Conservation (phyloP, 805 yeast species). For the Candida fluviatilis region DNA sequence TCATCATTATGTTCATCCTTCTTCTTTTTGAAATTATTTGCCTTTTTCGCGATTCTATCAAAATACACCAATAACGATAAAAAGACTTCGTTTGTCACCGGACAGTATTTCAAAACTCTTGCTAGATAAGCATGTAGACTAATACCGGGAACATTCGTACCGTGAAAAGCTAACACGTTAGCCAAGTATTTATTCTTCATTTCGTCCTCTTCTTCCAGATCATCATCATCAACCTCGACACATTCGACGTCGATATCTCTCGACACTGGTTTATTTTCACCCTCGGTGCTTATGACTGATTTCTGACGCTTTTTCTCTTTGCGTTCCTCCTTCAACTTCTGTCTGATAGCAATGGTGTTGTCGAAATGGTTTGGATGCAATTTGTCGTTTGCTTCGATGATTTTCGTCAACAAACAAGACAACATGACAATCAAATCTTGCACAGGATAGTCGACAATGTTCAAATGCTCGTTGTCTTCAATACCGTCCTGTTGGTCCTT, state of each 20-base stretch:
- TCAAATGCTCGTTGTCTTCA: slow-evolving; percentile 49
- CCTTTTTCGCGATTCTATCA: slow-evolving; percentile 86
- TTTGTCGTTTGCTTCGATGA: slow-evolving; percentile 85
- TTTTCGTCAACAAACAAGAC: slow-evolving; percentile 77
- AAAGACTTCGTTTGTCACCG: slow-evolving; percentile 97
- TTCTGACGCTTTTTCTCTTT: slow-evolving; percentile 23
- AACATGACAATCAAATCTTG: slow-evolving; percentile 80
- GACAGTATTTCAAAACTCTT: slow-evolving; percentile 92
- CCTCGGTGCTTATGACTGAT: slow-evolving; percentile 3
- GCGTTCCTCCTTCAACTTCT: slow-evolving; percentile 31
- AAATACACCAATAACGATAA: slow-evolving; percentile 85
- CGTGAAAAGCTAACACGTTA: slow-evolving; percentile 86
- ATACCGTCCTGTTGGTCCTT: slow-evolving; percentile 10
- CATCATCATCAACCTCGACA: slow-evolving; percentile 7
- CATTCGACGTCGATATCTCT: slow-evolving; percentile 6
- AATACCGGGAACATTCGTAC: slow-evolving; percentile 95
- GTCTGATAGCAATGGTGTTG: slow-evolving; percentile 39
- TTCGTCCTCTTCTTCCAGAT: slow-evolving; percentile 35
- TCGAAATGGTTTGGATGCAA: slow-evolving; percentile 67
- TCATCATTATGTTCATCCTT: slow-evolving; percentile 14
- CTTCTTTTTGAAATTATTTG: slow-evolving; percentile 43
- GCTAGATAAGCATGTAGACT: slow-evolving; percentile 83
- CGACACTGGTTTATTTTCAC: slow-evolving; percentile 5
- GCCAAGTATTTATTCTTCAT: slow-evolving; percentile 52
- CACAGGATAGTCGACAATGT: slow-evolving; percentile 80